phyloP scores from a whole-genome alignment of 441 rosid genomes.

The Populus hybrid region DNA sequence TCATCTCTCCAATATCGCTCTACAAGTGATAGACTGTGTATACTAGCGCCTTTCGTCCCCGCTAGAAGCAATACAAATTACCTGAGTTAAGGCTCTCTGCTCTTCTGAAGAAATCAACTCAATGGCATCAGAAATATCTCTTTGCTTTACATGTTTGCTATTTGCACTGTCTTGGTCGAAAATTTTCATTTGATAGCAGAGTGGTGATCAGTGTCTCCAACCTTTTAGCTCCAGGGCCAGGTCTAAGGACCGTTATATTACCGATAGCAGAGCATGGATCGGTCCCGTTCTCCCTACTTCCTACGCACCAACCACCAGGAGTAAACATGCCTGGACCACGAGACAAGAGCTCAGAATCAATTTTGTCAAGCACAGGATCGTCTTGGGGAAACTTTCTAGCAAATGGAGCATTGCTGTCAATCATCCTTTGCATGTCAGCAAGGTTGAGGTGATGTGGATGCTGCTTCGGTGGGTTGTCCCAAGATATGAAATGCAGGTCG shows the following conservation, averaged over 20 bases:
- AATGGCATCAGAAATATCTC: constrained; percentile 11
- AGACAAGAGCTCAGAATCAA: constrained; percentile 69
- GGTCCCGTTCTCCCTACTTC: constrained; percentile 59
- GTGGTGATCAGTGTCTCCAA: constrained; percentile 56
- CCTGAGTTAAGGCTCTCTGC: constrained; percentile 9
- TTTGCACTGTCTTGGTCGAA: constrained; percentile 81
- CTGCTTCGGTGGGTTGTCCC: constrained; percentile 99
- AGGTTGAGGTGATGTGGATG: constrained; percentile 76
- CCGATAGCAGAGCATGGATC: constrained; percentile 69
- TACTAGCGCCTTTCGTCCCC: constrained; percentile 13
- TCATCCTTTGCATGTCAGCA: constrained; percentile 59
- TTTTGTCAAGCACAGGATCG: constrained; percentile 72
- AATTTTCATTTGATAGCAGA: constrained; percentile 63
- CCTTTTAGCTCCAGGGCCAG: constrained; percentile 78
- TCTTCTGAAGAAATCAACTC: constrained; percentile 18
- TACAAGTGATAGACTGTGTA: constrained; percentile 1
- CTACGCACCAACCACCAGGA: constrained; percentile 92
- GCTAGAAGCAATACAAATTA: constrained; percentile 11
- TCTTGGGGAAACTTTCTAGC: constrained; percentile 68
- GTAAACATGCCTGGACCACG: constrained; percentile 58
- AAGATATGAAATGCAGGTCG: constrained; percentile 85
- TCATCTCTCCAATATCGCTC: constrained; percentile 4
- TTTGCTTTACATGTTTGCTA: constrained; percentile 20
- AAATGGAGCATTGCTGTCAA: constrained; percentile 77
- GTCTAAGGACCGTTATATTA: constrained; percentile 49